Conservation (phyloP, 768 basidiomycete genomes). For the Gloeopeniophorella convolvens region DNA sequence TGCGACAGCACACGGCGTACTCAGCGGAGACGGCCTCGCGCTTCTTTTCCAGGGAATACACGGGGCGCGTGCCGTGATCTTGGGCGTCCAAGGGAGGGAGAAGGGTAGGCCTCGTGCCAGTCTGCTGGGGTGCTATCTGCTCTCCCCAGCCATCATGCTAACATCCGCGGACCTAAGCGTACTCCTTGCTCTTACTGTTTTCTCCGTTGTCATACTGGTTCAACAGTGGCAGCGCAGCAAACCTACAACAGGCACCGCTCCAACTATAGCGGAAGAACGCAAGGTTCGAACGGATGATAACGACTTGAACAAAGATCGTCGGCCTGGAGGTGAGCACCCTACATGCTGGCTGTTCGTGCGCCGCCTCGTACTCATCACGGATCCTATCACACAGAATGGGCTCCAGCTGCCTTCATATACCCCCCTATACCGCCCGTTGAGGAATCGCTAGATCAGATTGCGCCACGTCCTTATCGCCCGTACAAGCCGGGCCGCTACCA, state of each 20-base stretch:
- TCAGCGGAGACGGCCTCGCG: too few relatives aligned
- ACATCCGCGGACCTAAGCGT: not conserved
- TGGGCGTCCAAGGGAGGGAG: not conserved
- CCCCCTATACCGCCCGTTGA: constrained; percentile 40
- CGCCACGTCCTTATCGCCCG: constrained; percentile 59
- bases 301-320: constrained; percentile 22
- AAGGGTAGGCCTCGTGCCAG: not conserved
- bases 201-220: not conserved
- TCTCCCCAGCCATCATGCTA: not conserved
- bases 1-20: too few relatives aligned
- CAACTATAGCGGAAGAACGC: not conserved
- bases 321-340: constrained; percentile 22
- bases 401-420: constrained; percentile 43
- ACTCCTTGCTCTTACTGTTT: not conserved
- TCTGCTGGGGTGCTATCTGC: not conserved
- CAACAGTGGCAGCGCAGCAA: not conserved
- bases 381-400: constrained; percentile 39
- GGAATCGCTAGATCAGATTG: constrained; percentile 36
- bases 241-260: not conserved
- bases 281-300: not conserved
- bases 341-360: not conserved
- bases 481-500: constrained; percentile 58
- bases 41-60: too few relatives aligned
- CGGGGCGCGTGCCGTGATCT: too few relatives aligned
- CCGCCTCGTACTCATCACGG: not conserved